These are phyloP conservation scores for Calonectria naviculata DNA, from an alignment of 2,329 filamentous ascomycete species.

Conservation along the genomic window DNA sequence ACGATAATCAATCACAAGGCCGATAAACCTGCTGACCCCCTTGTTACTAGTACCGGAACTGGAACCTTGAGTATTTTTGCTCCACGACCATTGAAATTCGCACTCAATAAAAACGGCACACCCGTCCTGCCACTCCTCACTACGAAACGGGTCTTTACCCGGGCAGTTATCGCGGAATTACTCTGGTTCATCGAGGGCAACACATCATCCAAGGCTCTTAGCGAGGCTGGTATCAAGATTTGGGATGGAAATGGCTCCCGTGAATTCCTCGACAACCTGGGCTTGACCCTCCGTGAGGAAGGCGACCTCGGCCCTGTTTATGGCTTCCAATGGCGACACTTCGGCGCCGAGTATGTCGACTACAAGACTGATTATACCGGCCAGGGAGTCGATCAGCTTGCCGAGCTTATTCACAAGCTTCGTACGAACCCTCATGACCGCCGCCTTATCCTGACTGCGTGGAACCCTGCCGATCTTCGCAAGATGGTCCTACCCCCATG, in stretches of 20 bases:
- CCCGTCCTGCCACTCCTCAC: constrained; percentile 92
- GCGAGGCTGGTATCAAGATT: constrained; percentile 88
- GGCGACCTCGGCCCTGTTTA: constrained; percentile 97
- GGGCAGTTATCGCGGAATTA: constrained; percentile 90
- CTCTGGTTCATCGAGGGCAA: constrained; percentile 93
- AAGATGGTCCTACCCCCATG: constrained; percentile 95
- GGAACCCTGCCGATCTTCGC: constrained; percentile 89
- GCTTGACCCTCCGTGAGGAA: constrained; percentile 81
- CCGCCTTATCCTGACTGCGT: constrained; percentile 89
- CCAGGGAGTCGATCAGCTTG: constrained; percentile 92
- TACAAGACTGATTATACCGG: constrained; percentile 84
- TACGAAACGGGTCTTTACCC: constrained; percentile 95
- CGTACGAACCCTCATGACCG: constrained; percentile 87
- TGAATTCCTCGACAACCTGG: constrained; percentile 87
- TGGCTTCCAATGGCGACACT: constrained; percentile 99
- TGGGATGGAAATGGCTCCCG: constrained; percentile 98
- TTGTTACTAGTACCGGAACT: constrained; percentile 81
- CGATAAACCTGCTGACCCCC: not conserved
- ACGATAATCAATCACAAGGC: not conserved
- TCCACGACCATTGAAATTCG: constrained; percentile 87
- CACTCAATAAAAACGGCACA: constrained; percentile 71
- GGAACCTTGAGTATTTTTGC: constrained; percentile 93
- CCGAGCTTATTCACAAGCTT: constrained; percentile 89
- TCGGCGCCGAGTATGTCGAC: constrained; percentile 90
- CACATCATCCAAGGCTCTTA: constrained; percentile 83